Conservation (phyloP, 148 eudicot species). For the Bassia scoparia region DNA sequence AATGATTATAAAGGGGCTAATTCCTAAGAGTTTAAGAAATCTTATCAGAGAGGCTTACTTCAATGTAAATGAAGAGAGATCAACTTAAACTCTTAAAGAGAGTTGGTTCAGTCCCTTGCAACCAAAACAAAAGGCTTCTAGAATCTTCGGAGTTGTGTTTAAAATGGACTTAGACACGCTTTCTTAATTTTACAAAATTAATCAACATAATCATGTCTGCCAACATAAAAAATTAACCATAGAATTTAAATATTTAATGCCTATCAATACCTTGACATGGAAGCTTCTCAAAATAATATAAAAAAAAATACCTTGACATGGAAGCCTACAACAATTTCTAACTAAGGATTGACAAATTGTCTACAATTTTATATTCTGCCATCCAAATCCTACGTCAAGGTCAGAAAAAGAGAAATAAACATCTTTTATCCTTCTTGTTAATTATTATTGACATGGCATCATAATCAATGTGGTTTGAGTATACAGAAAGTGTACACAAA, state of each 20-base stretch:
- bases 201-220: neutral
- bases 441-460: neutral
- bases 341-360: neutral
- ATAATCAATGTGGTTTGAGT: neutral
- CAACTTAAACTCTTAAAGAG: neutral
- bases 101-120: neutral
- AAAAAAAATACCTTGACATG: too few relatives aligned
- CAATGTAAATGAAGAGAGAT: neutral
- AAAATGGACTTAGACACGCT: neutral
- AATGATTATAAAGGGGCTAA: neutral
- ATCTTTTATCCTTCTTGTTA: neutral
- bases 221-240: neutral
- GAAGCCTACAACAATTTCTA: neutral
- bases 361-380: neutral
- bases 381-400: neutral
- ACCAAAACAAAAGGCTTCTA: neutral
- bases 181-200: neutral
- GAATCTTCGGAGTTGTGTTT: neutral
- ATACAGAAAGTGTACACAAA: neutral
- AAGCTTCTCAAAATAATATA: neutral
- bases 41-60: neutral
- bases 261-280: neutral
- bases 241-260: neutral
- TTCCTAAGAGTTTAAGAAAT: neutral
- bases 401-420: neutral